Conservation (phyloP, 2,329 filamentous ascomycete genomes). For the Dactylellina haptotyla region DNA sequence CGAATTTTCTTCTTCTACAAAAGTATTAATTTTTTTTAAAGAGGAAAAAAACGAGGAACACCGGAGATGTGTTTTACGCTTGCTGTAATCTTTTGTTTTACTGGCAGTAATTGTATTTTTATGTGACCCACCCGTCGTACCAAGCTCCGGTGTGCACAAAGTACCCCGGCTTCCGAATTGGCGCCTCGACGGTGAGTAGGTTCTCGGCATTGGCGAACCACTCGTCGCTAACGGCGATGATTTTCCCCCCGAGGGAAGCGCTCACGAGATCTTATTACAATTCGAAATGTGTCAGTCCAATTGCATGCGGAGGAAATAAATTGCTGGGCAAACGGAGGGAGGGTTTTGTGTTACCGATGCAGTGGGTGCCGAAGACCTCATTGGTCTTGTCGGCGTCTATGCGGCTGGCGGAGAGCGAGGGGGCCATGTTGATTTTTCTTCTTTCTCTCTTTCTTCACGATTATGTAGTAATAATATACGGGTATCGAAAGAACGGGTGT, state of each 20-base stretch:
- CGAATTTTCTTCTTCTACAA: no score
- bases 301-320: neutral
- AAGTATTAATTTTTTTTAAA: no score
- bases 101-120: no score
- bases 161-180: constrained; percentile 72
- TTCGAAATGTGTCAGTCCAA: constrained; percentile 22
- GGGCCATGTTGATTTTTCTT: neutral
- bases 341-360: constrained; percentile 54
- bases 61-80: constrained; percentile 4
- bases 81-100: neutral
- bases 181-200: constrained; percentile 72
- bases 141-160: constrained; percentile 76
- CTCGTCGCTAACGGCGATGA: constrained; percentile 74
- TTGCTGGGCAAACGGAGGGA: neutral
- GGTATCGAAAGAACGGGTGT: no score
- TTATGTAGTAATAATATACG: no score
- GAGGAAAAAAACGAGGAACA: neutral
- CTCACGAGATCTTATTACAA: constrained; percentile 69
- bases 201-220: constrained; percentile 75
- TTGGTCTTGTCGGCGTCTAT: constrained; percentile 55
- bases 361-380: constrained; percentile 56
- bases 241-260: constrained; percentile 70
- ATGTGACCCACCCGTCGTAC: constrained; percentile 76
- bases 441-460: neutral
- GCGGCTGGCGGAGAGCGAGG: constrained; percentile 17